A percentile compares a stretch with the other conserved stretches of the same genome.
phyloP scores from a whole-genome alignment of 1,284 basidiomycete species.

The Trichosporon sp. region DNA sequence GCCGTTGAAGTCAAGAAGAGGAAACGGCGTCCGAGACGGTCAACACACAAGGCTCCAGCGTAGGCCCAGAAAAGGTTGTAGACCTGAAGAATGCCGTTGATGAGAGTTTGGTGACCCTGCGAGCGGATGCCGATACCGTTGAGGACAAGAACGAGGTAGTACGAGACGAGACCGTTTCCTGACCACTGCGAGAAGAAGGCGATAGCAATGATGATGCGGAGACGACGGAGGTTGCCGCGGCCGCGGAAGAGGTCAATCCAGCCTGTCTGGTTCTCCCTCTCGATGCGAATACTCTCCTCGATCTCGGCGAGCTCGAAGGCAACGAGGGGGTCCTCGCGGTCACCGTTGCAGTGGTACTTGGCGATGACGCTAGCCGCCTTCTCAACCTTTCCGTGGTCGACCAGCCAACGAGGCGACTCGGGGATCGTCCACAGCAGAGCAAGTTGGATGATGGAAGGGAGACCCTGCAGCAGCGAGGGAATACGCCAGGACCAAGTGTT shows the following conservation, averaged over 20 bases:
- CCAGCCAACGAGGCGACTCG: slow-evolving; percentile 28
- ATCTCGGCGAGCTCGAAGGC: slow-evolving; percentile 46
- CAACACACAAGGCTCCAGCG: slow-evolving; percentile 38
- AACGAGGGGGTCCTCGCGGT: slow-evolving; percentile 40
- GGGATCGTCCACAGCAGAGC: slow-evolving; percentile 22
- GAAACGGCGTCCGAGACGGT: slow-evolving; percentile 36
- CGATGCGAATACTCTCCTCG: slow-evolving; percentile 34
- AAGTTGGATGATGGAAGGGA: slow-evolving; percentile 35
- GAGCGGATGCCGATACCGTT: slow-evolving; percentile 65
- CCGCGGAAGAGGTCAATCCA: slow-evolving; percentile 51
- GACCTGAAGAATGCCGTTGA: slow-evolving; percentile 52
- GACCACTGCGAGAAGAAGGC: slow-evolving; percentile 43
- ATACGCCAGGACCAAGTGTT: slow-evolving; percentile 44
- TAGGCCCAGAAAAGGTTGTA: slow-evolving; percentile 22
- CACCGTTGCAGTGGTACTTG: slow-evolving; percentile 63
- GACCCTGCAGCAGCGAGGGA: slow-evolving; percentile 52
- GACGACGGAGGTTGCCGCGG: slow-evolving; percentile 24
- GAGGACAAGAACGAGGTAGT: slow-evolving; percentile 69
- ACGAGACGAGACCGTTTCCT: slow-evolving; percentile 26
- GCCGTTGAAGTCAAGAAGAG: slow-evolving; percentile 24
- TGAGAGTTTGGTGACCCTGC: slow-evolving; percentile 60
- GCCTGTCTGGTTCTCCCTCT: slow-evolving; percentile 15
- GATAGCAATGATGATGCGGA: slow-evolving; percentile 35
- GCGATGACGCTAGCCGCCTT: slow-evolving; percentile 70
- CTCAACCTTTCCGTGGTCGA: slow-evolving; percentile 23